These are phyloP conservation scores for Auriculariales sp. DNA, from an alignment of 768 basidiomycete genomes.

Conservation along the genomic window DNA sequence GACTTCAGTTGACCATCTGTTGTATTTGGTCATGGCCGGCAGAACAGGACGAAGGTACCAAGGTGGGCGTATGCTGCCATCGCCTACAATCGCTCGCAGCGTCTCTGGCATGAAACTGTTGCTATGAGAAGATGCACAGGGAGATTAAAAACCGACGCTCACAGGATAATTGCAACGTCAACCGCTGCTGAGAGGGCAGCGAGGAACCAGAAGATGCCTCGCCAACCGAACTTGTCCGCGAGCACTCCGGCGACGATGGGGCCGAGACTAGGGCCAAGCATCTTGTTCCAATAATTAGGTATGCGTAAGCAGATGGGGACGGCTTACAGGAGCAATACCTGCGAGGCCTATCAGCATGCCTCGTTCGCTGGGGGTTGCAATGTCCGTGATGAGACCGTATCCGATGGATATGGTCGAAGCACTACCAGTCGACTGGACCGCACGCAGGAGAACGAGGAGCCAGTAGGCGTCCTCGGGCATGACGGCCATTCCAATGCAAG, in stretches of 20 bases:
- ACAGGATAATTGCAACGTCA: constrained; percentile 35
- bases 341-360: constrained; percentile 63
- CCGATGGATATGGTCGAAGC: constrained; percentile 54
- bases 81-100: constrained; percentile 23
- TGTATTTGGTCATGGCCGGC: constrained; percentile 12
- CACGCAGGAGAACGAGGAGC: constrained; percentile 67
- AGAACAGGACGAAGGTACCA: constrained; percentile 18
- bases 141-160: constrained; percentile 7
- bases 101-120: constrained; percentile 32
- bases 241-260: constrained; percentile 37
- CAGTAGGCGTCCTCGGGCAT: constrained; percentile 51
- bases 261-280: no score
- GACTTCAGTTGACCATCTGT: background rate
- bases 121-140: background rate
- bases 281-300: no score
- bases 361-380: constrained; percentile 55
- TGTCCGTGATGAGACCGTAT: constrained; percentile 67
- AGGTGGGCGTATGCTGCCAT: constrained; percentile 25
- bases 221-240: constrained; percentile 49
- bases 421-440: constrained; percentile 64
- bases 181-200: constrained; percentile 32
- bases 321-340: constrained; percentile 43
- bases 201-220: constrained; percentile 52
- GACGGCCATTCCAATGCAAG: constrained; percentile 50
- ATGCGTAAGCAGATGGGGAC: background rate